These are phyloP conservation scores for Colletotrichum lentis DNA, from an alignment of 2,329 filamentous ascomycete species.

Conservation along the genomic window DNA sequence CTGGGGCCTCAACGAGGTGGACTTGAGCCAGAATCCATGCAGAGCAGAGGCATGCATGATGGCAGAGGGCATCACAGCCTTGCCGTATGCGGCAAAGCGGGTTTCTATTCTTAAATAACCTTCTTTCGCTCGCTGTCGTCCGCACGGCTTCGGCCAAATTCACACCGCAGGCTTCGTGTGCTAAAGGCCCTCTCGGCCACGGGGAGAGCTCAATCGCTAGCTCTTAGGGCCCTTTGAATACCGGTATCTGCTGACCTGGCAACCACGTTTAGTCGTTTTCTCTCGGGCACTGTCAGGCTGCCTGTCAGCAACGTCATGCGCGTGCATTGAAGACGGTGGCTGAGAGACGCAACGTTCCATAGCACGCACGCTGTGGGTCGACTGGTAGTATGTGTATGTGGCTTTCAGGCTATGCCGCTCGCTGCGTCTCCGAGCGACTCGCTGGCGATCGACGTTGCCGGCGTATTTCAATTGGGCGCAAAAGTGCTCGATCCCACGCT, in stretches of 20 bases:
- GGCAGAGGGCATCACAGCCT: slow-evolving; percentile 22
- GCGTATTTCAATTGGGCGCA: slow-evolving; percentile 9
- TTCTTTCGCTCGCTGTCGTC: slow-evolving; percentile 31
- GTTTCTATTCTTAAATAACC: slow-evolving; percentile 39
- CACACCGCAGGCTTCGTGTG: slow-evolving; percentile 12
- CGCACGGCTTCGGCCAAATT: slow-evolving; percentile 21
- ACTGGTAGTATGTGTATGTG: too few relatives aligned
- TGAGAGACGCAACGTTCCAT: slow-evolving; percentile 37
- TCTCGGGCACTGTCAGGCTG: slow-evolving; percentile 14
- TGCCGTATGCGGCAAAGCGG: slow-evolving; percentile 30
- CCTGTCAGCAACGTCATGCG: slow-evolving; percentile 16
- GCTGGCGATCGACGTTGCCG: slow-evolving; percentile 17
- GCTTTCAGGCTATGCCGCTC: slow-evolving; percentile 1
- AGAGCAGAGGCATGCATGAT: not conserved
- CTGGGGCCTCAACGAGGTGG: slow-evolving; percentile 22
- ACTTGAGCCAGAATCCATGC: slow-evolving; percentile 19
- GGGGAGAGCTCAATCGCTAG: slow-evolving; percentile 11
- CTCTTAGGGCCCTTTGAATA: slow-evolving; percentile 25
- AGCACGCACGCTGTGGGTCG: not conserved
- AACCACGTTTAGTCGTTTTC: slow-evolving; percentile 4
- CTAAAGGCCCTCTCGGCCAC: not conserved
- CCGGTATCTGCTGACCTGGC: slow-evolving; percentile 13
- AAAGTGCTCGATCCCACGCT: slow-evolving; percentile 3
- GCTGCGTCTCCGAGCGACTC: slow-evolving; percentile 11
- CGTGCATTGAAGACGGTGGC: slow-evolving; percentile 12